Base-by-base conservation (phyloP, 768 basidiomycete species). In the Phylloporus scabripes region DNA sequence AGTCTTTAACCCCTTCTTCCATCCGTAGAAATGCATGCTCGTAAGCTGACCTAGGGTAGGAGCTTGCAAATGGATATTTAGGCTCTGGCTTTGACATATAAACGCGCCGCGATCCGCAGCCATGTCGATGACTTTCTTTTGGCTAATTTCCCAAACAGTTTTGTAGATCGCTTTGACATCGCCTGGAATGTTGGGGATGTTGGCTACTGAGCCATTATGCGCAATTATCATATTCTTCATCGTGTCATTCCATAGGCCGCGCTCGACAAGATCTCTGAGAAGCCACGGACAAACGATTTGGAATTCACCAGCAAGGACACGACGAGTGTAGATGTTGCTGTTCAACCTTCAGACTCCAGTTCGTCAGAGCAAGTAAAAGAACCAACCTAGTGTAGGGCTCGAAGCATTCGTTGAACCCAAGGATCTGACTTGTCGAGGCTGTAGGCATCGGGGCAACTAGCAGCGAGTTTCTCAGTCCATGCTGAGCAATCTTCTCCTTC, bases 171-270 rank as follows among this genome's bases (percentile, higher is more conserved):
- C 88, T 72, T 96, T 97, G 71, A 94, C 77, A 56, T 96, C 82
- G 50, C 83, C 84, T 2, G 95, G 94, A 57, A 98, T 92, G 41
- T 63, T 79, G 23, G 90, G 85, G 57, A 97, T 92, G 65, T 82
- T 89, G 66, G 95, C 92, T 23, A 89, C 69, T 6, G 86, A 88
- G 23, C 87, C 95, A 61, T 92, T 87, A 71, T 95, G 87, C 12
- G 96, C 96, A 59, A 99, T 98, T 70, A 99, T 92, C 79, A 90
- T 86, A 73, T 97, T 94, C 80, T 95, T 96, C 95, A 98, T 98
- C 66, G 89, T 82, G 63, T 99, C 95, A 61, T 97, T 81, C 96
- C 96, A 99, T 7, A 98, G 81, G 29, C 85, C 85, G 48, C 86
- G 87, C 57, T 95, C 90, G 59, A 97, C 95, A 49, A 99, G 87